Base-by-base conservation (phyloP, 2,329 filamentous ascomycete genomes). In the Verticillium nonalfalfae region DNA sequence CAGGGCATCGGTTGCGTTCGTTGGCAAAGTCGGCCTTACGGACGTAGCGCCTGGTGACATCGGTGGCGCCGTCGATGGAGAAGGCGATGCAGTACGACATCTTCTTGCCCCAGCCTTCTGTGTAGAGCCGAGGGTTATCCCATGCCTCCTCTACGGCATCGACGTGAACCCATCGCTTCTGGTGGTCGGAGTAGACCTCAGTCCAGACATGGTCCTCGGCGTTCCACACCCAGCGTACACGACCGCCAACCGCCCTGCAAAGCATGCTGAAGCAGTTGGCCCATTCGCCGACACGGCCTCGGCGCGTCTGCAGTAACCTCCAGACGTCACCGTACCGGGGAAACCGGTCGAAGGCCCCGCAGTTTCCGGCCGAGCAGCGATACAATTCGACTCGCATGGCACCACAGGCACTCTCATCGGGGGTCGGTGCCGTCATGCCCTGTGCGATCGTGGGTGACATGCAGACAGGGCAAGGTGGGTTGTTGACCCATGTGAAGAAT, bases 201-300 rank as follows among this genome's bases (percentile, higher is more conserved):
- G 93, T 97, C 95, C 95, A 99, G 33, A 97, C 91, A 71, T 97
- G 91, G 73, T 98, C 95, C 75, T 98, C 95, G 35, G 90, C 89
- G 68, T 98, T 98, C 95, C 95, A 99, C 11, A 99, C 90, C 95
- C 95, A 99, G 70, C 95, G 87, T 31, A 97, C 93, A 64, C 94
- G 86, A 63, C 90, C 91, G 58, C 94, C 94, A 14, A 98, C 87
- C 4, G 95, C 95, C 63, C 94, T 87, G 80, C 94, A 98, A 59
- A 99, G 84, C 95, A 98, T 98, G 78, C 90, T 94, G 78, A 99
- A 99, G 81, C 93, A 97, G 77, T 97, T 98, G 67, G 92, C 93
- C 93, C 95, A 98, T 78, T 99, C 95, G 64, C 95, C 95, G 64
- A 90, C 90, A 67, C 95, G 88, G 39, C 95, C 95, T 67, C 90